These are phyloP conservation scores for Cyclostephanos tholiformis DNA, from an alignment of 108 stramenopile species.

Conservation along the genomic window DNA sequence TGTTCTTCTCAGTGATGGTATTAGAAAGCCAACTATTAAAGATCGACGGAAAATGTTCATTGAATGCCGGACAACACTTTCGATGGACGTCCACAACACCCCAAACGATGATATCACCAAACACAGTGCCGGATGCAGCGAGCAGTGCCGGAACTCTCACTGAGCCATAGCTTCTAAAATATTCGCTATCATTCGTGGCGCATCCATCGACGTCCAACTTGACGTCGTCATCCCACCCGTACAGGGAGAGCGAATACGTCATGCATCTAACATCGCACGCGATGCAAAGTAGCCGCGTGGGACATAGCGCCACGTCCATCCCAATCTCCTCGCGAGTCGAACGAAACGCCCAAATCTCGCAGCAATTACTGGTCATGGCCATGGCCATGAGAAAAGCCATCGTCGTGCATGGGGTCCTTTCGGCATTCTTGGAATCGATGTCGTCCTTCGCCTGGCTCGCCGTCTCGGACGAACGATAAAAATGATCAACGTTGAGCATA, in stretches of 20 bases:
- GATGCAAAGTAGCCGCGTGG: slow-evolving; percentile 31
- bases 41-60: slow-evolving; percentile 19
- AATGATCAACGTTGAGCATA: slow-evolving; percentile 21
- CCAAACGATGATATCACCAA: slow-evolving; percentile 61
- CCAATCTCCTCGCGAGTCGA: background rate
- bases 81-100: slow-evolving; percentile 12
- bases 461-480: slow-evolving; percentile 2
- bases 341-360: slow-evolving; percentile 59
- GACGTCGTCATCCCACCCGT: slow-evolving; percentile 12
- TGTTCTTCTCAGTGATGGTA: background rate
- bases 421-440: background rate
- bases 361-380: slow-evolving; percentile 53
- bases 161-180: background rate
- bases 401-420: background rate
- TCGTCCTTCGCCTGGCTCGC: background rate
- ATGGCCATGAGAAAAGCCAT: slow-evolving; percentile 49
- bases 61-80: background rate
- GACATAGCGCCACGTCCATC: slow-evolving; percentile 4
- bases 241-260: slow-evolving; percentile 55
- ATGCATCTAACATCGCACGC: slow-evolving; percentile 51
- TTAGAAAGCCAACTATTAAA: slow-evolving; percentile 34
- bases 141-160: slow-evolving; percentile 21
- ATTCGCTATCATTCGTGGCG: slow-evolving; percentile 7
- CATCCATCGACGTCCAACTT: background rate
- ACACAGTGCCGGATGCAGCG: slow-evolving; percentile 63